phyloP scores from a whole-genome alignment of 441 rosid genomes.

The Brassica hybrid region DNA sequence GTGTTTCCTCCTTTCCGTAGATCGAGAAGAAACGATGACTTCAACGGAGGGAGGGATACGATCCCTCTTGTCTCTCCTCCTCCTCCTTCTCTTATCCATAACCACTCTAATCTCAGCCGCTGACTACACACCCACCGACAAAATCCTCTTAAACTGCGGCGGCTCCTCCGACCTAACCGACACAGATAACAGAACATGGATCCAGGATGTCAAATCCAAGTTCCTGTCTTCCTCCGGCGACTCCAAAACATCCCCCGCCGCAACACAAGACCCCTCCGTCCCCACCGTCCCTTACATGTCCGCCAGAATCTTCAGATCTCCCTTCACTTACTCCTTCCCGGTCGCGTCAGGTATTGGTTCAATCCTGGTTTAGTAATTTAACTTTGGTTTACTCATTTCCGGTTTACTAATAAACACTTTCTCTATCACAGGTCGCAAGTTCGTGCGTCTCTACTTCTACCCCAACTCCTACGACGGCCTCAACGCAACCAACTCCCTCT shows the following conservation, averaged over 20 bases:
- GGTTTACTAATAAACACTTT: background rate
- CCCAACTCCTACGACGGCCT: slow-evolving; percentile 60
- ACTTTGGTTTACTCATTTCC: background rate
- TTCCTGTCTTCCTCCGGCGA: slow-evolving; percentile 50
- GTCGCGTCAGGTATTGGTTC: slow-evolving; percentile 43
- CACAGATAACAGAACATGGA: slow-evolving; percentile 70
- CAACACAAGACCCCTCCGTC: slow-evolving; percentile 66
- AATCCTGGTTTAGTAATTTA: background rate
- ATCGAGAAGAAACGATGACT: slow-evolving; percentile 41
- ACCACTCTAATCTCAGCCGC: slow-evolving; percentile 48
- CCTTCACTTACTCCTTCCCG: slow-evolving; percentile 76
- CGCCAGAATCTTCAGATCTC: slow-evolving; percentile 69
- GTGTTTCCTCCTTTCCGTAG: slow-evolving; percentile 12
- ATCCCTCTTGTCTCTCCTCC: slow-evolving; percentile 30
- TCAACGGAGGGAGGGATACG: slow-evolving; percentile 40
- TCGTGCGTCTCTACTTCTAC: no score
- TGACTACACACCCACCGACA: slow-evolving; percentile 65
- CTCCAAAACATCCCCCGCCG: slow-evolving; percentile 56
- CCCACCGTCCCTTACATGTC: slow-evolving; percentile 73
- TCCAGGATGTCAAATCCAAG: slow-evolving; percentile 68
- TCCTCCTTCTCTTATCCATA: slow-evolving; percentile 38
- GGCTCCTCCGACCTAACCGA: slow-evolving; percentile 53
- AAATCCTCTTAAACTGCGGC: slow-evolving; percentile 78
- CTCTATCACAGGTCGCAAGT: no score
- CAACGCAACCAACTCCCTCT: slow-evolving; percentile 62